Base-by-base conservation (phyloP, 108 stramenopile species). In the Fragilariopsis cylindrus region DNA sequence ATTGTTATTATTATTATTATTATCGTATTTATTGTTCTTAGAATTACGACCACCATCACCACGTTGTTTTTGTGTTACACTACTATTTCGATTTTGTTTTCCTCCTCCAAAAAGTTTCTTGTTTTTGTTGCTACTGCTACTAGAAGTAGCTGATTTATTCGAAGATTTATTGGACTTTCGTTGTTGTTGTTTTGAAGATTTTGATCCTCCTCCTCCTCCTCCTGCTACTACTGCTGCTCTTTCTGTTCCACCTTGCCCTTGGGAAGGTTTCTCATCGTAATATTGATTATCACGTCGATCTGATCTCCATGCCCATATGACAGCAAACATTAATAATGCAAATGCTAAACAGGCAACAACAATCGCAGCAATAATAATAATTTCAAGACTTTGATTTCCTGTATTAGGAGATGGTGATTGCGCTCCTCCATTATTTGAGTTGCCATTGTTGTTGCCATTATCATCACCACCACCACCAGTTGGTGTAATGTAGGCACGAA, bases 291-390 rank as follows among this genome's bases (percentile, higher is more conserved):
- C 62, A 4, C 13, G 41, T 30, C 68, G 76, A 60, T 84, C 84
- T 15, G 74, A 65, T 30, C 82, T 70, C 80, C 82, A 88, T n/a
- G 88, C 88, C 82, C 85, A 80, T 57, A 77, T 56, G 21, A 88
- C 63, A 16, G 88, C 84, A 57, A 83, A 77, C 46, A 80, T 63
- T 43, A 88, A 63, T 13, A 88, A 71, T 0, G 74, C 52, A 70
- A 84, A 85, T 1, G 88, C 84, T n/a, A 82, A 44, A 63, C 76
- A 83, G 0, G 88, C 88, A 57, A 88, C 81, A 7, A 82, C 82
- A 74, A 88, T 82, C 63, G 88, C 88, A 54, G 81, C 69, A 41
- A 85, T 79, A 68, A 88, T 88, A 45, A 88, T 78, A 57, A 84
- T 78, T 48, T 84, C 77, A 70, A 84, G 73, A 40, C 46, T 65